Base-by-base conservation (phyloP, 2,329 filamentous ascomycete genomes). In the Cryphonectria naterciae region DNA sequence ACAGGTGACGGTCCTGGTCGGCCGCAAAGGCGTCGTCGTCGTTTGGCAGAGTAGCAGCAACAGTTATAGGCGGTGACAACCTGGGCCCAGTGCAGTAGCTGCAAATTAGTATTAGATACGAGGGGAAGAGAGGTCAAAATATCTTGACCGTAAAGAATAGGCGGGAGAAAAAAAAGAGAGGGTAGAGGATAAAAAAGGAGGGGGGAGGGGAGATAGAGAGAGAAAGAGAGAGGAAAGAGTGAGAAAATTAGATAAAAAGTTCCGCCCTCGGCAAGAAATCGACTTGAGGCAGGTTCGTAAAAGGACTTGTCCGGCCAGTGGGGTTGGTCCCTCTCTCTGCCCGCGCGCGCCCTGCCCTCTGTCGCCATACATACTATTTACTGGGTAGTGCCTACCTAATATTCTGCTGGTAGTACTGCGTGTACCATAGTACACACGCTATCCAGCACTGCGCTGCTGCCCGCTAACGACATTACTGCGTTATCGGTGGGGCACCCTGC, bases 401-500 rank as follows among this genome's bases (percentile, higher is more conserved):
- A 19, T 7, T 46, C 17, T 46, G 43, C 43, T 46, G 17, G 7
- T 7, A 46, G 46, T 49, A n/a, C 46, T n/a, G 46, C 46, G n/a
- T n/a, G n/a, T n/a, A n/a, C n/a, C n/a, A n/a, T n/a, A n/a, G 11
- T 56, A 56, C 25, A 3, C 28, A 56, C 13, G 28, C n/a, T 54
- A 54, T 25, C 49, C 22, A n/a, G 52, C 52, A 54, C 52, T 11
- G 52, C 52, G 52, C 52, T 56, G 52, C 52, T 56, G 46, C 46
- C 19, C n/a, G 64, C 43, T 52, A 66, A 58, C 5, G 63, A 46
- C 37, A 25, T 54, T 54, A 22, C 64, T 66, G 52, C 65, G 65
- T 67, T 67, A 67, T 67, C 65, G 52, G 65, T 58, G 65, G 65
- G 52, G 52, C 65, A 17, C n/a, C 13, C 43, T 46, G 15, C 41